Evolutionary conservation across 805 yeast genomes (phyloP).

Genomic region (Kodamaea nitidulidarum): DNA sequence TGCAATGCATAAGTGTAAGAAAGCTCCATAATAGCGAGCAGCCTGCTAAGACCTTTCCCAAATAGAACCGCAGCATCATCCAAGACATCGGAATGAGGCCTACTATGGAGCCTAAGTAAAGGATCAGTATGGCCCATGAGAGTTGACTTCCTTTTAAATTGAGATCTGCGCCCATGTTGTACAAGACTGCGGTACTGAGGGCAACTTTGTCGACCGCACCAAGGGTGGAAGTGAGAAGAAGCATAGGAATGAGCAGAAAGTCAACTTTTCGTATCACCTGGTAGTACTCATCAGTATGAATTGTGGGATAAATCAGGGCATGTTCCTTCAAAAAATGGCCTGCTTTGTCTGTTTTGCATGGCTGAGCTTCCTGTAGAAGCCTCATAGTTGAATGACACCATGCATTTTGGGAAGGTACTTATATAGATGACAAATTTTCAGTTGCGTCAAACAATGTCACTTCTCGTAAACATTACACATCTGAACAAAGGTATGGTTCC

Average conservation of each 20-base stretch:
- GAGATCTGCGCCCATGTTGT: conserved; percentile 7
- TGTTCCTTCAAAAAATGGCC: conserved; percentile 4
- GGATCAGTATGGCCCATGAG: conserved; percentile 11
- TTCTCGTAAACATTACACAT: too few relatives aligned
- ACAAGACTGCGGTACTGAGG: conserved; percentile 8
- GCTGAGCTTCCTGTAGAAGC: not conserved
- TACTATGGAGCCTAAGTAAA: conserved; percentile 10
- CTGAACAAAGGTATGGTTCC: too few relatives aligned
- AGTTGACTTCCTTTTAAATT: conserved; percentile 9
- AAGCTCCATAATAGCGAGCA: conserved; percentile 7
- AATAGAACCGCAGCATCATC: conserved; percentile 6
- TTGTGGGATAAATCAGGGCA: conserved; percentile 1
- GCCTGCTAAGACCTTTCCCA: conserved; percentile 8
- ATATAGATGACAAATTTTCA: conserved; percentile 2
- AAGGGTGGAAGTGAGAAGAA: conserved; percentile 11
- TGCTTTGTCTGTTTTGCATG: conserved; percentile 5
- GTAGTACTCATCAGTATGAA: conserved; percentile 1
- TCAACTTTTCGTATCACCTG: conserved; percentile 11
- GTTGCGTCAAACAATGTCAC: not conserved
- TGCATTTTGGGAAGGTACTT: not conserved
- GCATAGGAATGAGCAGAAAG: conserved; percentile 10
- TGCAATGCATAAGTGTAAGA: conserved; percentile 5
- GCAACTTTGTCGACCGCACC: conserved; percentile 10
- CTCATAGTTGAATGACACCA: not conserved
- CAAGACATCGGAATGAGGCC: conserved; percentile 10